Percentiles rank a stretch among this genome's conserved stretches.
These are phyloP conservation scores for Aspergillus bombycis DNA, from an alignment of 2,329 filamentous ascomycete genomes.

Conservation along the genomic window DNA sequence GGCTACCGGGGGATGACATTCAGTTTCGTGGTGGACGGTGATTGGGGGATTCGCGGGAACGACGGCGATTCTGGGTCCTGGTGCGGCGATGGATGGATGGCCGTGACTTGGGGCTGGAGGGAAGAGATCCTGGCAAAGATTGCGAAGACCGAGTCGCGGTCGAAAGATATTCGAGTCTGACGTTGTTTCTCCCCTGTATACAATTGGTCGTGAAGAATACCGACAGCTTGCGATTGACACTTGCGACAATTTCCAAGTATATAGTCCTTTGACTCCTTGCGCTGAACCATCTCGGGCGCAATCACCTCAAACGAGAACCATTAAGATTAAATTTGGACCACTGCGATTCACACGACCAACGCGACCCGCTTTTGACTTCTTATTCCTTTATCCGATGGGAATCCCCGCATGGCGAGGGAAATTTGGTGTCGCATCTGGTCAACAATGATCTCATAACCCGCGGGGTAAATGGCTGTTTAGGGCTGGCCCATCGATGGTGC, in stretches of 20 bases:
- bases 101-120: conserved; percentile 18
- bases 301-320: neutral
- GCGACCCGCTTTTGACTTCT: neutral
- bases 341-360: neutral
- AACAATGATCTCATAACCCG: neutral
- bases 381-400: neutral
- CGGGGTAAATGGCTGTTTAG: neutral
- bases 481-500: neutral
- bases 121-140: conserved; percentile 12
- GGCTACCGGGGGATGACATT: conserved; percentile 12
- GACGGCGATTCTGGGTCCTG: conserved; percentile 11
- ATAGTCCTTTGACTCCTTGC: too few relatives aligned
- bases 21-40: conserved; percentile 4
- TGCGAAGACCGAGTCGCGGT: neutral
- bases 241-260: neutral
- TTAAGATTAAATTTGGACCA: neutral
- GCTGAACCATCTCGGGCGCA: neutral
- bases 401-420: neutral
- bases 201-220: neutral
- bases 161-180: neutral
- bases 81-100: too few relatives aligned
- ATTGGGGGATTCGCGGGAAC: neutral
- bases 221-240: neutral
- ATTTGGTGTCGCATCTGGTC: neutral
- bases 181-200: neutral